Conservation (phyloP, 192 early-diverging fungal species). For the Pilaira anomala region DNA sequence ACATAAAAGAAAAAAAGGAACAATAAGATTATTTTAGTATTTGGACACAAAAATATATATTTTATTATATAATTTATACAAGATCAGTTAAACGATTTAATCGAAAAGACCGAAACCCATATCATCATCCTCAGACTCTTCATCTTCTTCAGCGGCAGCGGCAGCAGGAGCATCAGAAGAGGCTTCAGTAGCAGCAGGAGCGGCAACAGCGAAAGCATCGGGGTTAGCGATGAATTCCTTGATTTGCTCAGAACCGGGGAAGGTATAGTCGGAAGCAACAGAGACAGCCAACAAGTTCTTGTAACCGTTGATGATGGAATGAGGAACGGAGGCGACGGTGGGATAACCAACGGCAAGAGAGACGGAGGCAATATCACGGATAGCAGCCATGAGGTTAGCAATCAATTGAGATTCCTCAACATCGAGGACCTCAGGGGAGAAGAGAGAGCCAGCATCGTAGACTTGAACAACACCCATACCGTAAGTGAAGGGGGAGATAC, state of each 20-base stretch:
- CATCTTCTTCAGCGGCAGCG: slow-evolving; percentile 7
- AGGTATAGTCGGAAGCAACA: slow-evolving; percentile 87
- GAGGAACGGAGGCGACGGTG: slow-evolving; percentile 86
- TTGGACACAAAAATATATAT: not conserved
- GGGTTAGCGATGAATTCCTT: slow-evolving; percentile 95
- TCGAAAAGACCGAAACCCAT: slow-evolving; percentile 37
- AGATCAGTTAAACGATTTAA: slow-evolving; percentile 14
- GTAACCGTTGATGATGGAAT: slow-evolving; percentile 96
- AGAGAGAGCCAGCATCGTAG: slow-evolving; percentile 88
- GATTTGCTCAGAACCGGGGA: slow-evolving; percentile 86
- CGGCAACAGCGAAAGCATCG: slow-evolving; percentile 58
- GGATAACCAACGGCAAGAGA: slow-evolving; percentile 79
- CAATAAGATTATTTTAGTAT: too few species aligned
- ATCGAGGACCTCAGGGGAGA: slow-evolving; percentile 87
- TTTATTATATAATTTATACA: not conserved
- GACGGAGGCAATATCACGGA: slow-evolving; percentile 74
- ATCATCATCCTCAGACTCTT: slow-evolving; percentile 22
- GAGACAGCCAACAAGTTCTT: slow-evolving; percentile 94
- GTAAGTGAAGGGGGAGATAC: slow-evolving; percentile 98
- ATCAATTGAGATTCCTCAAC: slow-evolving; percentile 75
- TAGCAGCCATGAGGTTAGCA: slow-evolving; percentile 63
- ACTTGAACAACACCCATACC: slow-evolving; percentile 92
- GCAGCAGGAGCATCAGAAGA: slow-evolving; percentile 5
- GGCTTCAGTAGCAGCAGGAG: slow-evolving; percentile 16
- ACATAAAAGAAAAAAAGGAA: too few species aligned